phyloP scores from a whole-genome alignment of 2,329 filamentous ascomycete genomes.

The Dryadomyces sulphureus region DNA sequence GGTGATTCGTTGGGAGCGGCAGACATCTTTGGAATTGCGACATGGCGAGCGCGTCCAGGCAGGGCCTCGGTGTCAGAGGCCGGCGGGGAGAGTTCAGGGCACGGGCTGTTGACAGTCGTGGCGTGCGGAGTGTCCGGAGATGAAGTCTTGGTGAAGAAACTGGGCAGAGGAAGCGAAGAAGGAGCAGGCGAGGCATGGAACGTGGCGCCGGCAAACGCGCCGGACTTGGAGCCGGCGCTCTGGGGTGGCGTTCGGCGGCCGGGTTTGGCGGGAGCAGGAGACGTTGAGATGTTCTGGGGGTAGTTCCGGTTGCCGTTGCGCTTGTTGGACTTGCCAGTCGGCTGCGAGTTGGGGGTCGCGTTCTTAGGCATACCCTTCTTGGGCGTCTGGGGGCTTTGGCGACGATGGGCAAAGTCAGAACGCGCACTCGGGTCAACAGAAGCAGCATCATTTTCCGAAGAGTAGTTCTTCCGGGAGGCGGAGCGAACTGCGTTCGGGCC shows the following conservation, averaged over 20 bases:
- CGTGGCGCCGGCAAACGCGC: constrained; percentile 70
- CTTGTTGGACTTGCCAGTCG: constrained; percentile 14
- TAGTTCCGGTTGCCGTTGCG: constrained; percentile 16
- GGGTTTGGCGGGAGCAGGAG: constrained; percentile 25
- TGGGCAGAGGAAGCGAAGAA: constrained; percentile 78
- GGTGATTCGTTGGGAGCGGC: constrained; percentile 49
- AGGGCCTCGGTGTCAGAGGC: constrained; percentile 35
- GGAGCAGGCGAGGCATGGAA: constrained; percentile 92
- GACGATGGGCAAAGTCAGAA: constrained; percentile 16
- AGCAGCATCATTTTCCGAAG: constrained; percentile 40
- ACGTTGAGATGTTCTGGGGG: constrained; percentile 19
- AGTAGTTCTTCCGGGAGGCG: constrained; percentile 37
- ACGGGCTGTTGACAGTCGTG: constrained; percentile 21
- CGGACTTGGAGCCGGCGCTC: constrained; percentile 26
- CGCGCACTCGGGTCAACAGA: constrained; percentile 18
- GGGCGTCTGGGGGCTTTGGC: constrained; percentile 6
- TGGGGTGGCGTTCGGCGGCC: constrained; percentile 31
- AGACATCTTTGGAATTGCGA: constrained; percentile 12
- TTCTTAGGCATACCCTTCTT: constrained; percentile 15
- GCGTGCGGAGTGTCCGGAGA: constrained; percentile 47
- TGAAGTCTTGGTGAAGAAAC: constrained; percentile 60
- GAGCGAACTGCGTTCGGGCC: constrained; percentile 22
- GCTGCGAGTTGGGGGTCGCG: constrained; percentile 14
- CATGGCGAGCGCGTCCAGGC: constrained; percentile 5
- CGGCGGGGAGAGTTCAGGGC: constrained; percentile 34